Evolutionary conservation across 495 filamentous ascomycete species (phyloP), one percentile per base, ranked within the genome.

Genomic region (Penicillium coprophilum): DNA sequence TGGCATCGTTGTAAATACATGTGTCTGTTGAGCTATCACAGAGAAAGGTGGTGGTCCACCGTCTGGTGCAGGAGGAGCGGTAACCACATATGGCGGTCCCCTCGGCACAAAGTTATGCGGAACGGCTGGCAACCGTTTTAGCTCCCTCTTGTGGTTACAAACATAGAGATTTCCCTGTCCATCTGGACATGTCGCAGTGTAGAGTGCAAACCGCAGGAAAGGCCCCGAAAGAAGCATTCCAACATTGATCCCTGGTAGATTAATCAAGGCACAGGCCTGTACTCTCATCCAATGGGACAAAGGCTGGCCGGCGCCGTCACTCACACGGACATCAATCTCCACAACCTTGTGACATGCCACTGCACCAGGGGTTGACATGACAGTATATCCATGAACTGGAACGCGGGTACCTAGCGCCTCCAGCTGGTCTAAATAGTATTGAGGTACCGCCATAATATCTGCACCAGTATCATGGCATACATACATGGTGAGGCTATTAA

Each of bases 111-210:
- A 46, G 23, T 8, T 13, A 1, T 3, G 12, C 13, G 43, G 21
- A 1, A 46, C 2, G 11, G 15, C 23, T 12, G 43, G 21, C 43
- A 46, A 3, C 7, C 9, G 2, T 15, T 5, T 23, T 13, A 50
- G 31, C 3, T 50, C 32, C 1, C 4, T 10, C 31, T 40, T 50
- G 6, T 19, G 0, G 6, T 11, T 10, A 24, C 19, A 7, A 13
- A 50, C 21, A 30, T 50, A 27, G 12, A 50, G 32, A n/a, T 17
- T 7, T 10, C 48, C 48, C 20, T 27, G 32, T 1, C 32, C 34
- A 19, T 50, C 23, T 34, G 48, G 48, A 2, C 48, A 50, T 11
- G 48, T 50, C 2, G 32, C 48, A 40, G 48, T 50, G 15, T 50
- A 50, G 21, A 36, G 38, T 23, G 11, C 12, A 23, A 50, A 50